phyloP scores from a whole-genome alignment of 2,329 filamentous ascomycete genomes.

The Teratosphaeria epicoccoides region DNA sequence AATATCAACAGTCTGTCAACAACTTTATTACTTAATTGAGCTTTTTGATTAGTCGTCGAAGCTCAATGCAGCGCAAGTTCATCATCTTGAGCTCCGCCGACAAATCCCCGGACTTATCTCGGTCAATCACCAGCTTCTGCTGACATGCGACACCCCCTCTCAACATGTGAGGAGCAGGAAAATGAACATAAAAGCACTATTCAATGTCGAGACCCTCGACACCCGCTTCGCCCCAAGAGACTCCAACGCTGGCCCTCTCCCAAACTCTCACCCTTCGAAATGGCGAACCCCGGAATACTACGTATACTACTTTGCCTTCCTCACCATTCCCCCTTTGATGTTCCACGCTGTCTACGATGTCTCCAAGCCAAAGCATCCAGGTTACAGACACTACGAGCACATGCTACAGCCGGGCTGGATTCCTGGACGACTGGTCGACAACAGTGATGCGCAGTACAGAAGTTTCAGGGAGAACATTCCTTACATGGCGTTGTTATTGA shows the following conservation, averaged over 20 bases:
- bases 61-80: no score
- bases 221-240: slow-evolving; percentile 59
- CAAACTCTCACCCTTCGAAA: slow-evolving; percentile 50
- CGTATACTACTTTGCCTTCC: slow-evolving; percentile 63
- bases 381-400: slow-evolving; percentile 62
- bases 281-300: slow-evolving; percentile 84
- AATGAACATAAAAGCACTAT: slow-evolving; percentile 29
- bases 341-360: slow-evolving; percentile 81
- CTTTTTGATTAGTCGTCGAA: no score
- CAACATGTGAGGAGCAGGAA: slow-evolving; percentile 1
- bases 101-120: background rate
- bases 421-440: slow-evolving; percentile 81
- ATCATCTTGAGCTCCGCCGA: background rate
- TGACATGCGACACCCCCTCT: background rate
- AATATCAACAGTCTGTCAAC: no score
- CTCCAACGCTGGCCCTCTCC: slow-evolving; percentile 28
- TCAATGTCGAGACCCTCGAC: slow-evolving; percentile 58
- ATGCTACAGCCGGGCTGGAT: slow-evolving; percentile 80
- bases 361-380: slow-evolving; percentile 74
- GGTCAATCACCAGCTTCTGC: background rate
- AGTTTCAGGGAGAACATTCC: slow-evolving; percentile 80
- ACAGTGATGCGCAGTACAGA: slow-evolving; percentile 78
- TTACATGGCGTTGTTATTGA: slow-evolving; percentile 61
- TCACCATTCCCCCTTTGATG: slow-evolving; percentile 64
- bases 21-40: no score